A percentile compares a stretch with the other conserved stretches of the same genome.
Conservation (phyloP, 169 alveolate species). For the Miamiensis avidus region DNA sequence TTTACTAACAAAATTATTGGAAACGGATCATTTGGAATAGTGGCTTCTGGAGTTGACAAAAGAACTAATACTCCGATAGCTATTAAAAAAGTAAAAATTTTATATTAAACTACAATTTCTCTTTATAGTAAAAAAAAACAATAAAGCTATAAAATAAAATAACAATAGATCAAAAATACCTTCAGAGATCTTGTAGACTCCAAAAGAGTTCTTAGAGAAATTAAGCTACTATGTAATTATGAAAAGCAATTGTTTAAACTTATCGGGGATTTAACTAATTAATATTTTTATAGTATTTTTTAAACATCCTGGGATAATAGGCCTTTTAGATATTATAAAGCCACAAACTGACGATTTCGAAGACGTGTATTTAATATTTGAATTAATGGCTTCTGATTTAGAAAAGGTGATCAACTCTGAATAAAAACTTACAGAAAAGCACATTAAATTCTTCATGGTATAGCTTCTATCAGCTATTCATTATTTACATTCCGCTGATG, state of each 20-base stretch:
- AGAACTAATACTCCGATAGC: background rate
- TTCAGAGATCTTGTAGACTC: constrained; percentile 91
- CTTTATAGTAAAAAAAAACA: no score
- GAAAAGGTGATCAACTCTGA: constrained; percentile 69
- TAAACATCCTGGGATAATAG: constrained; percentile 56
- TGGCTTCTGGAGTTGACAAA: background rate
- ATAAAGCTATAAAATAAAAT: background rate
- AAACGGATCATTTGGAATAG: background rate
- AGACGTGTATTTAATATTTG: constrained; percentile 73
- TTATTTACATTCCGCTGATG: constrained; percentile 74
- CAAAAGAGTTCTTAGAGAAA: constrained; percentile 89
- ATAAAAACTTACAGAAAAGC: constrained; percentile 49
- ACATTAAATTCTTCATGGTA: constrained; percentile 57
- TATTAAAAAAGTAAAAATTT: background rate
- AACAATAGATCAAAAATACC: constrained; percentile 76
- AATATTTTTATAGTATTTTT: constrained; percentile 44
- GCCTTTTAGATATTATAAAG: constrained; percentile 48
- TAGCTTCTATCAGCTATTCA: constrained; percentile 62
- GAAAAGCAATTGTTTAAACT: background rate
- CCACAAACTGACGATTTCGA: constrained; percentile 68
- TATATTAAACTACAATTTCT: no score
- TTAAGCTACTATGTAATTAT: constrained; percentile 65
- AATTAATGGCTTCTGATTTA: constrained; percentile 76
- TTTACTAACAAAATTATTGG: background rate
- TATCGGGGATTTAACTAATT: no score